Evolutionary conservation across 192 early-diverging fungal species (phyloP), one percentile per base, ranked within the genome.

Genomic region (Podila clonocystis): DNA sequence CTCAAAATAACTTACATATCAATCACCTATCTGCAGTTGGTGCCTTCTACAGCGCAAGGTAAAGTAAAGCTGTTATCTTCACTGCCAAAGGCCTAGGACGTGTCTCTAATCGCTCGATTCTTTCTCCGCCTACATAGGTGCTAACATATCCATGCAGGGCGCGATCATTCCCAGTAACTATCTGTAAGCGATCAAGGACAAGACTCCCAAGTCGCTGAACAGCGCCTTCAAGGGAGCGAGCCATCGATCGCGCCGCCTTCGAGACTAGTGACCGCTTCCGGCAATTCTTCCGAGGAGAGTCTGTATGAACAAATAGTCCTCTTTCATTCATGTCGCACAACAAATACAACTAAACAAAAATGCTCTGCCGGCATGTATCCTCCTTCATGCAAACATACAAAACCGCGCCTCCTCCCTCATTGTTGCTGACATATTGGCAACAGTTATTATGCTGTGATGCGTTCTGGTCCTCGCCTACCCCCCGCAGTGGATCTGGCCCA

Each of bases 401-500:
- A 38, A 12, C 9, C 15, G 41, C 41, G 41, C 41, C 41, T 45
- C 41, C 36, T 36, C 38, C 36, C 8, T 64, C n/a, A 0, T 58
- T 62, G 49, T 49, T 60, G 4, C 19, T 61, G 26, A 22, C 19
- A 9, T 55, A 24, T 5, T 6, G 22, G 61, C 61, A 20, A 4
- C 24, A 26, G 11, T 5, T 64, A 26, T 15, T 15, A 41, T 5
- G 3, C n/a, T 8, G 22, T 64, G 8, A 29, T 49, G 5, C 34
- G 63, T 13, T 13, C 7, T 41, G 11, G 4, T 68, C 5, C 9
- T 68, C 26, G 67, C 49, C 49, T 55, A 62, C 19, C 55, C 48
- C 33, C 65, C 73, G 34, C 73, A 74, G n/a, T 63, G 20, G 31
- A 24, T 63, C 8, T 67, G 65, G 59, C 58, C 45, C 36, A 55